Percentiles rank a stretch among this genome's conserved stretches.
Conservation (phyloP, 495 filamentous ascomycete genomes). For the Podospora tetraspora region DNA sequence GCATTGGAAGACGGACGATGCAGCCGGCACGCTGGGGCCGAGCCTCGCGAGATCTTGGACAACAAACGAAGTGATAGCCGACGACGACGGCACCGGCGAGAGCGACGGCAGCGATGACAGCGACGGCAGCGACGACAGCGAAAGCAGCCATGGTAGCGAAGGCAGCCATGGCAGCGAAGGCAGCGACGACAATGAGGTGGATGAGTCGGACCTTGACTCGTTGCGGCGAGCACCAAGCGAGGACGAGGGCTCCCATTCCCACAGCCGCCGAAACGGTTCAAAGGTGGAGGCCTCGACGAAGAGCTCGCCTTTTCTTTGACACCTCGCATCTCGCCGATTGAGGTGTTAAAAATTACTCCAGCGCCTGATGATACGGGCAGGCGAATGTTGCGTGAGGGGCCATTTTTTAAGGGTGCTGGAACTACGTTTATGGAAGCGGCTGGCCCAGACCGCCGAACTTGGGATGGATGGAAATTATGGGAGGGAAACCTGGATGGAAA, state of each 20-base stretch:
- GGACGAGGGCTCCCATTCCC: not conserved
- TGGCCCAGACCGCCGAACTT: not conserved
- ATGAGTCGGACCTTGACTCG: not conserved
- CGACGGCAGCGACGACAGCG: no score
- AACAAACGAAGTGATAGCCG: slow-evolving; percentile 14
- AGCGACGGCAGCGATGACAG: slow-evolving; percentile 17
- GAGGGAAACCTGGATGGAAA: not conserved
- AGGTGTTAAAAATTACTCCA: not conserved
- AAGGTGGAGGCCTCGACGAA: not conserved
- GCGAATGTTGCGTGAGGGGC: not conserved
- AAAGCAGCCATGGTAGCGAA: no score
- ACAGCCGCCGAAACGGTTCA: not conserved
- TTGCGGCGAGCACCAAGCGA: not conserved
- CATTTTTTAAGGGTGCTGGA: not conserved
- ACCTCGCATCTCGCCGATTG: not conserved
- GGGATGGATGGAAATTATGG: not conserved
- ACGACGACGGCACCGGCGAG: slow-evolving; percentile 8
- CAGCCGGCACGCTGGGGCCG: slow-evolving; percentile 16
- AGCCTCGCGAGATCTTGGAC: slow-evolving; percentile 21
- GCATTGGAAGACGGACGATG: slow-evolving; percentile 39
- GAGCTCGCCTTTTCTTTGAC: not conserved
- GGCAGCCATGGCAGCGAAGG: not conserved
- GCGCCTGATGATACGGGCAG: not conserved
- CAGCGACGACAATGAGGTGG: slow-evolving; percentile 11
- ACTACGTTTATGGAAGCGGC: not conserved